Conservation (phyloP, 345 rosid genomes). For the Eucalyptus virginea region DNA sequence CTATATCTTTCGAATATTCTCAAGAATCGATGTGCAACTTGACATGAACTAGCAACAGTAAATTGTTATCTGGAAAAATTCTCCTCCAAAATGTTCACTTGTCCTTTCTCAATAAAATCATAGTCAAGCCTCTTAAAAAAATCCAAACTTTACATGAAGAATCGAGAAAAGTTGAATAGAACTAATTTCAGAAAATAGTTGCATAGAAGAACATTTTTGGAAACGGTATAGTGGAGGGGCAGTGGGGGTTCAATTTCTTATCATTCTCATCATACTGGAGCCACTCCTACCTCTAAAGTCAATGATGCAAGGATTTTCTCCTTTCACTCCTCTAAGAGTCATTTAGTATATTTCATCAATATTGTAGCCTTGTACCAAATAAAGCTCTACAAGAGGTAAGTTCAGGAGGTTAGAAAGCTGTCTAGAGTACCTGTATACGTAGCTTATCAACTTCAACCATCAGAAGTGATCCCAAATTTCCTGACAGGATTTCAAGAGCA, state of each 20-base stretch:
- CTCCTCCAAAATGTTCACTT: not conserved
- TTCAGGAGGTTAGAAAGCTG: not conserved
- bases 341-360: not conserved
- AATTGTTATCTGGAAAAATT: not conserved
- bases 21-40: not conserved
- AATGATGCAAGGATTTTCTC: not conserved
- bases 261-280: not conserved
- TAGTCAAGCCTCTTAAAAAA: not conserved
- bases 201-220: not conserved
- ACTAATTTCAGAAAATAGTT: not conserved
- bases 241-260: not conserved
- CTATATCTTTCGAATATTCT: not conserved
- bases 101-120: not conserved
- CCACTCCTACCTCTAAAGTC: not conserved
- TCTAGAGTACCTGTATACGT: slow-evolving; percentile 71
- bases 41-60: not conserved
- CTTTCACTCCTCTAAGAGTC: not conserved
- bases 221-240: not conserved
- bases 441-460: slow-evolving; percentile 86
- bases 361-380: not conserved
- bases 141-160: not conserved
- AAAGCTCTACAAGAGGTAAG: not conserved
- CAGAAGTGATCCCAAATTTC: slow-evolving; percentile 79
- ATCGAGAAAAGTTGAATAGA: not conserved
- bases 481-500: slow-evolving; percentile 78